Base-by-base conservation (phyloP, 2,329 filamentous ascomycete genomes). In the Sarocladiaceae sp. region DNA sequence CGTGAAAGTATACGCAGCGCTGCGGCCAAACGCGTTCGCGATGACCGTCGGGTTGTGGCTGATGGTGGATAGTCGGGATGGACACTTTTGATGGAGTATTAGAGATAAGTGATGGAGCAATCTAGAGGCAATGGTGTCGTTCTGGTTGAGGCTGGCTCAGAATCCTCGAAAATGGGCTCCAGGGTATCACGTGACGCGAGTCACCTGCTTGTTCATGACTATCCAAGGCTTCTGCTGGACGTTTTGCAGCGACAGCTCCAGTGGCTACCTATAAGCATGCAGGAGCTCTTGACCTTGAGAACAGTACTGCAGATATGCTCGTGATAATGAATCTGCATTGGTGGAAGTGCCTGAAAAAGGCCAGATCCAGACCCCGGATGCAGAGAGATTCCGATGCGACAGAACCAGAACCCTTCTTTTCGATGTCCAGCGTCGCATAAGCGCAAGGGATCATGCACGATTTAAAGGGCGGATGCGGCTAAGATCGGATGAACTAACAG, bases 171-270 rank as follows among this genome's bases (percentile, higher is more conserved):
- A 41, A 41, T 27, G 15, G 24, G 29, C 7, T 5, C 20, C 19
- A 24, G 37, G 16, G 33, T 27, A 11, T 41, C 37, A 41, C 37
- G 37, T 41, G 37, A 41, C 37, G 23, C 37, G 37, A 41, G 37
- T 41, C 37, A 41, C 26, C 26, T 29, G 26, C 26, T 13, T 9
- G 7, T 29, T 29, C 26, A 29, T 9, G 26, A 13, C 26, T 29
- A 7, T 29, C 26, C 26, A 29, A 13, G 9, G 13, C n/a, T n/a
- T n/a, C n/a, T n/a, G n/a, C n/a, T n/a, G n/a, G n/a, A n/a, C n/a
- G n/a, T n/a, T n/a, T n/a, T n/a, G n/a, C n/a, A n/a, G n/a, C n/a
- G n/a, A n/a, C n/a, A n/a, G n/a, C n/a, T n/a, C n/a, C n/a, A n/a
- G n/a, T n/a, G n/a, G n/a, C n/a, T n/a, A n/a, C n/a, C n/a, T n/a